phyloP scores from a whole-genome alignment of 2,329 filamentous ascomycete species.

The Calonectria hawksworthii region DNA sequence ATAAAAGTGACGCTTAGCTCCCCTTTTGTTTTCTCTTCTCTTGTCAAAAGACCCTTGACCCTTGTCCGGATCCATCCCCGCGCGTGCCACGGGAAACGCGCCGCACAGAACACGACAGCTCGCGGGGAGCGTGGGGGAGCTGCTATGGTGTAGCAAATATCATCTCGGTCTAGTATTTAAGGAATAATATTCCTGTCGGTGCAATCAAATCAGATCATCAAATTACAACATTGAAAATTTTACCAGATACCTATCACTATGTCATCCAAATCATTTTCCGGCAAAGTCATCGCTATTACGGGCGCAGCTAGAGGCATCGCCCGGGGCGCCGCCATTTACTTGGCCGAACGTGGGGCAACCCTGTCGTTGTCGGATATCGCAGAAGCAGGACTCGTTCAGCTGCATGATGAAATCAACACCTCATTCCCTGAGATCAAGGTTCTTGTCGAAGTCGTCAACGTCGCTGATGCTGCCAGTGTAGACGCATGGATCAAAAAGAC shows the following conservation, averaged over 20 bases:
- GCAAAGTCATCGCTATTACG: neutral
- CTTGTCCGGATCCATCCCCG: neutral
- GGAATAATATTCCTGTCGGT: neutral
- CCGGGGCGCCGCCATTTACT: neutral
- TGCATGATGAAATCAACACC: neutral
- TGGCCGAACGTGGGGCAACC: neutral
- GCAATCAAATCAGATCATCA: neutral
- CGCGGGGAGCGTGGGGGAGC: neutral
- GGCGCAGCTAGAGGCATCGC: neutral
- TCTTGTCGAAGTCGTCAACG: neutral
- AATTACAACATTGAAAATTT: neutral
- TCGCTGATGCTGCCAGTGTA: neutral
- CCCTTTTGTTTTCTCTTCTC: too few relatives aligned
- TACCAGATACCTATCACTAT: neutral
- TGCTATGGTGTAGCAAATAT: neutral
- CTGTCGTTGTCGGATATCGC: neutral
- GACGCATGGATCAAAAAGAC: neutral
- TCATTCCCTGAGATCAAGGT: neutral
- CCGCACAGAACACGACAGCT: neutral
- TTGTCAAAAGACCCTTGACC: neutral
- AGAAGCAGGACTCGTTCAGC: neutral
- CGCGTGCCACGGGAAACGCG: constrained; percentile 5
- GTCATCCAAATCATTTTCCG: neutral
- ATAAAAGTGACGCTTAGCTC: too few relatives aligned
- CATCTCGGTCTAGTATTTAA: neutral